phyloP scores from a whole-genome alignment of 2,329 filamentous ascomycete species.

The Coleophoma crateriformis region DNA sequence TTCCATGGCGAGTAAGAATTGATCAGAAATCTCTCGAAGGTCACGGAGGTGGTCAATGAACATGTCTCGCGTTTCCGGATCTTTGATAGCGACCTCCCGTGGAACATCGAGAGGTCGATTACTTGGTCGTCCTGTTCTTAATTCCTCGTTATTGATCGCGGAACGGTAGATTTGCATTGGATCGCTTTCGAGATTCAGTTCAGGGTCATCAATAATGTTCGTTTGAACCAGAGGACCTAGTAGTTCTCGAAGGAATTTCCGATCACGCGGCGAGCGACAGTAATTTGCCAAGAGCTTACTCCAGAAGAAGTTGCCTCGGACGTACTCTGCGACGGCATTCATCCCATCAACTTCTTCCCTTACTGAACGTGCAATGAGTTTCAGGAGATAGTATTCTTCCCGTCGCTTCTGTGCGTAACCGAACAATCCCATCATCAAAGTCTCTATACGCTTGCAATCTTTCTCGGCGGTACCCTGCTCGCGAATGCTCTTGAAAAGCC shows the following conservation, averaged over 20 bases:
- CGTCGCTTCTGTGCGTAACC: slow-evolving; percentile 95
- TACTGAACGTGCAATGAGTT: slow-evolving; percentile 76
- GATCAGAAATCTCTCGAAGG: slow-evolving; percentile 88
- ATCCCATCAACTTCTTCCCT: slow-evolving; percentile 79
- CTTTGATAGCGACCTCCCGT: slow-evolving; percentile 89
- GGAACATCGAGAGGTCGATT: slow-evolving; percentile 77
- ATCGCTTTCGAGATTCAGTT: slow-evolving; percentile 90
- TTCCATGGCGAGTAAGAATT: slow-evolving; percentile 78
- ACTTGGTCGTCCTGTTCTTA: slow-evolving; percentile 82
- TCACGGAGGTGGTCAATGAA: slow-evolving; percentile 96
- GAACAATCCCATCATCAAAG: slow-evolving; percentile 92
- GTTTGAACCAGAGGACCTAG: slow-evolving; percentile 81
- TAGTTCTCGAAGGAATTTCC: slow-evolving; percentile 85
- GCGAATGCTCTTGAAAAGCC: slow-evolving; percentile 78
- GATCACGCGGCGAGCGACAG: slow-evolving; percentile 82
- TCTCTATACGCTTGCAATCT: slow-evolving; percentile 87
- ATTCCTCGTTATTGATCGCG: slow-evolving; percentile 94
- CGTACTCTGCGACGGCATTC: slow-evolving; percentile 72
- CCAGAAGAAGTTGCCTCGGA: slow-evolving; percentile 92
- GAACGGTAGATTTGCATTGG: slow-evolving; percentile 96
- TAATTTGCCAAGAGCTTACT: slow-evolving; percentile 81
- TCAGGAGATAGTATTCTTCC: slow-evolving; percentile 94
- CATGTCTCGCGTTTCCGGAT: slow-evolving; percentile 83
- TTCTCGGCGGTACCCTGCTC: slow-evolving; percentile 84
- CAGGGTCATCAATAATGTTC: slow-evolving; percentile 88